Evolutionary conservation across 2,329 filamentous ascomycete genomes (phyloP).

Genomic region (Hypocrella siamensis): DNA sequence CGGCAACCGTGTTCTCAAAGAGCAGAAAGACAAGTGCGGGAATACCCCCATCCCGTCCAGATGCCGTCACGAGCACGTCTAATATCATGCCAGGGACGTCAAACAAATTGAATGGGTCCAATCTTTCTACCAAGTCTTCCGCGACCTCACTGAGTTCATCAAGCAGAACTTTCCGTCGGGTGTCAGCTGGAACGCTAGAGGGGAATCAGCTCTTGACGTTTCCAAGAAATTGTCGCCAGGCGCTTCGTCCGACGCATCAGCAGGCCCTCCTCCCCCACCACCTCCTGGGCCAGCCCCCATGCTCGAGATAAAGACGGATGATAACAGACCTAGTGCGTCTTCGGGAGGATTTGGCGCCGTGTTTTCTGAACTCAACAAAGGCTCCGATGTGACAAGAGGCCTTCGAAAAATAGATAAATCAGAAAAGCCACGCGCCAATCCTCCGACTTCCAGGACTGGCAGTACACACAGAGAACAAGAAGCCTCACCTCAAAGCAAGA

Average conservation of each 20-base stretch:
- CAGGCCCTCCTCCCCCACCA: conserved; percentile 46
- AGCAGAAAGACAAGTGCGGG: conserved; percentile 56
- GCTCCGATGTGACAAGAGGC: conserved; percentile 71
- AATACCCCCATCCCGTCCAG: not conserved
- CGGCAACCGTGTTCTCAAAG: conserved; percentile 84
- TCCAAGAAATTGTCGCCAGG: conserved; percentile 35
- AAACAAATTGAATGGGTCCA: conserved; percentile 80
- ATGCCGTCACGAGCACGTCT: not conserved
- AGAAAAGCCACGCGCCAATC: conserved; percentile 98
- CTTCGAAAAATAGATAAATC: conserved; percentile 89
- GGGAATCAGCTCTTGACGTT: conserved; percentile 55
- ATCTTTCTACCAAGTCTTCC: conserved; percentile 83
- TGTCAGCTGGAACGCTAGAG: conserved; percentile 72
- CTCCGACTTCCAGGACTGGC: conserved; percentile 58
- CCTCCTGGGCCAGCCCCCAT: conserved; percentile 57
- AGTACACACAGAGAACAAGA: conserved; percentile 51
- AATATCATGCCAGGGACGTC: conserved; percentile 41
- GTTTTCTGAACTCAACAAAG: conserved; percentile 82
- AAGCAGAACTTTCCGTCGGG: conserved; percentile 70
- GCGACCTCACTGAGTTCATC: conserved; percentile 66
- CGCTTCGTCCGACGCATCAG: conserved; percentile 27
- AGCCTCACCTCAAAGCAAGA: conserved; percentile 51
- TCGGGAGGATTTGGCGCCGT: conserved; percentile 64
- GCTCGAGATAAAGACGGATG: conserved; percentile 38
- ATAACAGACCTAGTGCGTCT: conserved; percentile 18